A percentile compares a stretch with the other conserved stretches of the same genome.
These are phyloP conservation scores for Cinnamomum micranthum DNA, from an alignment of 164 flowering plant species.

Conservation along the genomic window DNA sequence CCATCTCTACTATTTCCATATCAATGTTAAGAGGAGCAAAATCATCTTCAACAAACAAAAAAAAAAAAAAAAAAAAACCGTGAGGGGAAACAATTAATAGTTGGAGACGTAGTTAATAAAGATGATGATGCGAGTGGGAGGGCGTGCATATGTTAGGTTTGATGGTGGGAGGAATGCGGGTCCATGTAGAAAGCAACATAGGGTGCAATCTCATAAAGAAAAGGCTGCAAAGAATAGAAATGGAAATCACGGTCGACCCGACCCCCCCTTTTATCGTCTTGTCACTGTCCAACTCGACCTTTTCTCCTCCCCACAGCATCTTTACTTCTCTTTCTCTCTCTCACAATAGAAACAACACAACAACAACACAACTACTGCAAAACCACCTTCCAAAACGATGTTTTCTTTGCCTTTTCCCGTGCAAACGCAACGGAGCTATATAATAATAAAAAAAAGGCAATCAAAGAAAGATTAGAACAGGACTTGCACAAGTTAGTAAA, in stretches of 20 bases:
- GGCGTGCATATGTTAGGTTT: not conserved
- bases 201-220: not conserved
- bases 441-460: too few relatives aligned
- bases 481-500: too few relatives aligned
- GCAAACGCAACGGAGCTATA: not conserved
- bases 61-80: too few relatives aligned
- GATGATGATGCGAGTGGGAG: too few relatives aligned
- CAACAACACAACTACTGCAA: too few relatives aligned
- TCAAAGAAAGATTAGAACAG: too few relatives aligned
- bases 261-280: constrained; percentile 22
- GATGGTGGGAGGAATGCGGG: constrained; percentile 10
- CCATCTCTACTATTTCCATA: too few relatives aligned
- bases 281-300: constrained; percentile 24
- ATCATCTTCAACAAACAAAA: too few relatives aligned
- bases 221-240: constrained; percentile 30
- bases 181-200: not conserved
- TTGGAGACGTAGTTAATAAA: too few relatives aligned
- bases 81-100: too few relatives aligned
- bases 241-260: constrained; percentile 22
- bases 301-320: constrained; percentile 19
- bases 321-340: constrained; percentile 11
- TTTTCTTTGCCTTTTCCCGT: not conserved
- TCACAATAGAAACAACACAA: not conserved
- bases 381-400: too few relatives aligned
- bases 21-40: too few relatives aligned